A percentile compares a stretch with the other conserved stretches of the same genome.
Conservation (phyloP, 176 grass and related monocot genomes). For the Aegilops sharonensis region DNA sequence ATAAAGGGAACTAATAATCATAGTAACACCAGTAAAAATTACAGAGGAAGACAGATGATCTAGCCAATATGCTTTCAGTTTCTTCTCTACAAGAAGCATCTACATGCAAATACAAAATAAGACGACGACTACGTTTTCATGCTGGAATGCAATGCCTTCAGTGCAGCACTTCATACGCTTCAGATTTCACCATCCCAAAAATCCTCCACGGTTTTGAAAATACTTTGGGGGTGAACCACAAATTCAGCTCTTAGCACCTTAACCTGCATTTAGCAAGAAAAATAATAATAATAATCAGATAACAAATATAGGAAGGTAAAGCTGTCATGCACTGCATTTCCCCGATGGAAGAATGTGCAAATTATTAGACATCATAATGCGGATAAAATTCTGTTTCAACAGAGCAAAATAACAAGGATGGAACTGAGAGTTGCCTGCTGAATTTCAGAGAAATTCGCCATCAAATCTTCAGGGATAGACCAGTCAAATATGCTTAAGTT, state of each 20-base stretch:
- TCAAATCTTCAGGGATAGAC: constrained; percentile 53
- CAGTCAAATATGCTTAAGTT: constrained; percentile 51
- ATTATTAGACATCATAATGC: neutral
- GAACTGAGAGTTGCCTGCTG: constrained; percentile 30
- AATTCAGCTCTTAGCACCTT: constrained; percentile 28
- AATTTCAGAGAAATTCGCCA: constrained; percentile 41
- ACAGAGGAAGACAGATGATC: neutral
- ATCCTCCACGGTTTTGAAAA: constrained; percentile 52
- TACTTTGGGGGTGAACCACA: constrained; percentile 21
- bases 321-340: neutral
- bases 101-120: neutral
- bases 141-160: neutral
- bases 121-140: neutral
- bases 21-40: neutral
- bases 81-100: neutral
- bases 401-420: neutral
- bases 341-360: neutral
- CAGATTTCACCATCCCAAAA: constrained; percentile 71
- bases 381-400: neutral
- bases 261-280: constrained; percentile 31
- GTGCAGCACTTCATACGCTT: neutral
- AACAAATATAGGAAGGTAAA: neutral
- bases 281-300: constrained; percentile 6
- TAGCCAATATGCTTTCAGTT: neutral
- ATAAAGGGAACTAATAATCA: neutral